Conservation (phyloP, 2,329 filamentous ascomycete species). For the Cladosporium sp. region DNA sequence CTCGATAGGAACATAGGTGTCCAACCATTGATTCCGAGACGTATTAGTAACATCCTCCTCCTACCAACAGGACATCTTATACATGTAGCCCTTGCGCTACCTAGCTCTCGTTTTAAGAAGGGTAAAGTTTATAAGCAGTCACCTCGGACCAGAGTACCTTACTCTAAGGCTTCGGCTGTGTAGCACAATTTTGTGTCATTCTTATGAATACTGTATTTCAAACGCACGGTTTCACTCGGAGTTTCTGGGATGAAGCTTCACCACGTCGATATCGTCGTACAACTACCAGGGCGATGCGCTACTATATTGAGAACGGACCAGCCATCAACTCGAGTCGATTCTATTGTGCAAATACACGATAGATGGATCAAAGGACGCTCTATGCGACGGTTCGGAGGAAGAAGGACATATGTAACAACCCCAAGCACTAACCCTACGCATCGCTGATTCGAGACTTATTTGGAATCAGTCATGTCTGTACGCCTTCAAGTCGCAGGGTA, state of each 20-base stretch:
- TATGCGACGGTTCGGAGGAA: background rate
- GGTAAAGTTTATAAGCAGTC: too few species aligned
- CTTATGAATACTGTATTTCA: background rate
- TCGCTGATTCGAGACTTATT: background rate
- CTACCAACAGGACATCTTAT: too few species aligned
- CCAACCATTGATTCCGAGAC: too few species aligned
- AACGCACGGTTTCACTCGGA: background rate
- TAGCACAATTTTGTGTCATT: background rate
- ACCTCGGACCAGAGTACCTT: too few species aligned
- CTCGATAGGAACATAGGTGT: too few species aligned
- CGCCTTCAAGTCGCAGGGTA: background rate
- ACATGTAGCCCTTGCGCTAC: too few species aligned
- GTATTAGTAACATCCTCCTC: too few species aligned
- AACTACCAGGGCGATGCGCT: background rate
- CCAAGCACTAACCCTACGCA: background rate
- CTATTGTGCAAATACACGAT: rapidly evolving
- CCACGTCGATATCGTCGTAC: background rate
- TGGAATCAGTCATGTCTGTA: background rate
- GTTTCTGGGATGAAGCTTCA: background rate
- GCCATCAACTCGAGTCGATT: background rate
- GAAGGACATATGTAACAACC: background rate
- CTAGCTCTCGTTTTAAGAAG: too few species aligned
- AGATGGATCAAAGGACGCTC: background rate
- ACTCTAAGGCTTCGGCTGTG: background rate
- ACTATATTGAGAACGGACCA: background rate